Evolutionary conservation across 371 early-diverging fungal species (phyloP).

Genomic region (Dinochytrium kinnereticum): DNA sequence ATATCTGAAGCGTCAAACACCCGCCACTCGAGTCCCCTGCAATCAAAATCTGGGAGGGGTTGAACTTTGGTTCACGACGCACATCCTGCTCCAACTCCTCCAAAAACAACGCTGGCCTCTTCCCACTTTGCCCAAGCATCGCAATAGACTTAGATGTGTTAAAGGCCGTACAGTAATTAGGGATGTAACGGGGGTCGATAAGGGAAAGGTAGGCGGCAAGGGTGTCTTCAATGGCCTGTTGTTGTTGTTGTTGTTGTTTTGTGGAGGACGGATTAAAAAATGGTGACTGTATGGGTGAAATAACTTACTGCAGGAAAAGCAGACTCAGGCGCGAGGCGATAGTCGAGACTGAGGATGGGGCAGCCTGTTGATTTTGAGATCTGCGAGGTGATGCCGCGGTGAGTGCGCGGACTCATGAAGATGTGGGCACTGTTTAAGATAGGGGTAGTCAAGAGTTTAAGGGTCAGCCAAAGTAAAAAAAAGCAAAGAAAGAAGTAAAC

Average conservation of each 20-base stretch:
- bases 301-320: slow-evolving; percentile 45
- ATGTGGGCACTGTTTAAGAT: slow-evolving; percentile 58
- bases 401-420: slow-evolving; percentile 65
- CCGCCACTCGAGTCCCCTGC: slow-evolving; percentile 70
- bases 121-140: too few species aligned
- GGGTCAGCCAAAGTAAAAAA: not conserved
- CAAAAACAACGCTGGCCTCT: not conserved
- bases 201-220: slow-evolving; percentile 39
- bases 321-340: slow-evolving; percentile 40
- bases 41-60: slow-evolving; percentile 29
- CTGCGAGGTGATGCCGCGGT: slow-evolving; percentile 61
- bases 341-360: slow-evolving; percentile 55
- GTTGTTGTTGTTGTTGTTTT: too few species aligned
- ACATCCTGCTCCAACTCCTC: too few species aligned
- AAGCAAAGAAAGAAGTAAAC: not conserved
- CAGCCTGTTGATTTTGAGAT: slow-evolving; percentile 57
- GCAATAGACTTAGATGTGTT: not conserved
- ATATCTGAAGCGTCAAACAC: slow-evolving; percentile 50
- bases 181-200: slow-evolving; percentile 10
- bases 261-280: too few species aligned
- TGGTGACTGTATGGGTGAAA: too few species aligned
- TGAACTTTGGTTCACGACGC: too few species aligned
- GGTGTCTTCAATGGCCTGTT: slow-evolving; percentile 45
- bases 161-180: not conserved
- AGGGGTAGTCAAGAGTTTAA: not conserved